Conservation (phyloP, 257 asterid genomes). For the Fraxinus excelsior region DNA sequence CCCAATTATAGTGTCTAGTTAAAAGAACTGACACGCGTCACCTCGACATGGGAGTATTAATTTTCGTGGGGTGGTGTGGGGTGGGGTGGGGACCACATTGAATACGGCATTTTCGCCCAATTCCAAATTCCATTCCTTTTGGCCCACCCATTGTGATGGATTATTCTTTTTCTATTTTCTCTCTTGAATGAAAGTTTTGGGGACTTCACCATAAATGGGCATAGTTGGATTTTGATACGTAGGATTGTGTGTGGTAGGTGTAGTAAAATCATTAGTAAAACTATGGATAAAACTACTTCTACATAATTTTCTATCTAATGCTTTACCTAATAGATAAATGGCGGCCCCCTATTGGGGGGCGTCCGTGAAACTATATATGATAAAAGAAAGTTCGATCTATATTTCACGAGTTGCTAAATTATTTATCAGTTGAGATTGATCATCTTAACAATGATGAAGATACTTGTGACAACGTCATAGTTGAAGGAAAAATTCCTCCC, state of each 20-base stretch:
- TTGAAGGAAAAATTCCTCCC: too few relatives aligned
- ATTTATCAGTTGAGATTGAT: too few relatives aligned
- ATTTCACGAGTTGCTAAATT: too few relatives aligned
- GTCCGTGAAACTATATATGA: too few relatives aligned
- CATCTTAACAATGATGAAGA: too few relatives aligned
- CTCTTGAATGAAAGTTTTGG: background rate
- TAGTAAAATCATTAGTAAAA: background rate
- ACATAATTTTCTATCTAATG: too few relatives aligned
- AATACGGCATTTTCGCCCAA: background rate
- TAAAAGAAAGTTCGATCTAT: too few relatives aligned
- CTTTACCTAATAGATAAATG: too few relatives aligned
- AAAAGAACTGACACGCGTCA: slow-evolving; percentile 7
- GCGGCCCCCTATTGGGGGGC: too few relatives aligned
- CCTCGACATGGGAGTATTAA: background rate
- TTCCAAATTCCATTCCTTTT: background rate
- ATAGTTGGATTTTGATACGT: background rate
- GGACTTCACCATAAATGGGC: background rate
- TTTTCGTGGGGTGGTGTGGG: background rate
- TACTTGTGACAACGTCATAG: too few relatives aligned
- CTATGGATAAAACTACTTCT: too few relatives aligned
- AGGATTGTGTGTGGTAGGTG: background rate
- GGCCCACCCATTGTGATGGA: background rate
- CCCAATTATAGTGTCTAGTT: background rate
- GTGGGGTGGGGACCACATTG: background rate
- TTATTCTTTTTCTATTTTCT: background rate